Conservation (phyloP, 768 basidiomycete species). For the Mycena epipterygia region DNA sequence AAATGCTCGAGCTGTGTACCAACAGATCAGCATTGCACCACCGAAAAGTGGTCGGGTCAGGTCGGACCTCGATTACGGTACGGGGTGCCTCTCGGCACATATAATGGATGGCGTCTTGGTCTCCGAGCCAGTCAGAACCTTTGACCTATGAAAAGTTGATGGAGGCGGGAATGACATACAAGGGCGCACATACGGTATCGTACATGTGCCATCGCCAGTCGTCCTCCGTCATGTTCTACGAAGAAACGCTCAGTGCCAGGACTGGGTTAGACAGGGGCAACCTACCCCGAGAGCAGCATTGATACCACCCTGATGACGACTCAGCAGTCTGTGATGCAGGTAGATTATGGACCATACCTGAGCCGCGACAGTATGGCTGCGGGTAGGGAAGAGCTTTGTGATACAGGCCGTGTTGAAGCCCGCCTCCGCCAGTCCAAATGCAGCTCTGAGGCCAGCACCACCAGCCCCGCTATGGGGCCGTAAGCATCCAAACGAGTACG, state of each 20-base stretch:
- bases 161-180: background rate
- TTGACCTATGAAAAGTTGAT: slow-evolving; percentile 78
- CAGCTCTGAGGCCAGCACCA: slow-evolving; percentile 97
- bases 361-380: slow-evolving; percentile 98
- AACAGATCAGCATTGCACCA: slow-evolving; percentile 7
- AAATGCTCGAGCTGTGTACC: slow-evolving; percentile 95
- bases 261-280: slow-evolving; percentile 34
- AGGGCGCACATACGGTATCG: slow-evolving; percentile 76
- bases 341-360: slow-evolving; percentile 67
- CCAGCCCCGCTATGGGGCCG: slow-evolving; percentile 83
- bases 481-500: slow-evolving; percentile 7
- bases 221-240: slow-evolving; percentile 98
- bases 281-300: slow-evolving; percentile 95
- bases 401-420: slow-evolving; percentile 99
- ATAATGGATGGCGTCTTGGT: slow-evolving; percentile 99
- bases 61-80: slow-evolving; percentile 88
- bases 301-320: slow-evolving; percentile 84
- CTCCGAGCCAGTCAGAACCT: slow-evolving; percentile 99
- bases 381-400: slow-evolving; percentile 98
- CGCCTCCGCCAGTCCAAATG: slow-evolving; percentile 98
- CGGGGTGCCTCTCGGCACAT: slow-evolving; percentile 98
- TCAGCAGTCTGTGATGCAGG: slow-evolving; percentile 24
- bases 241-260: slow-evolving; percentile 20
- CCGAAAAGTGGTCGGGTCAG: background rate
- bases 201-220: slow-evolving; percentile 99